Evolutionary conservation across 2,329 filamentous ascomycete genomes (phyloP).

Genomic region (Geosmithia putterillii): DNA sequence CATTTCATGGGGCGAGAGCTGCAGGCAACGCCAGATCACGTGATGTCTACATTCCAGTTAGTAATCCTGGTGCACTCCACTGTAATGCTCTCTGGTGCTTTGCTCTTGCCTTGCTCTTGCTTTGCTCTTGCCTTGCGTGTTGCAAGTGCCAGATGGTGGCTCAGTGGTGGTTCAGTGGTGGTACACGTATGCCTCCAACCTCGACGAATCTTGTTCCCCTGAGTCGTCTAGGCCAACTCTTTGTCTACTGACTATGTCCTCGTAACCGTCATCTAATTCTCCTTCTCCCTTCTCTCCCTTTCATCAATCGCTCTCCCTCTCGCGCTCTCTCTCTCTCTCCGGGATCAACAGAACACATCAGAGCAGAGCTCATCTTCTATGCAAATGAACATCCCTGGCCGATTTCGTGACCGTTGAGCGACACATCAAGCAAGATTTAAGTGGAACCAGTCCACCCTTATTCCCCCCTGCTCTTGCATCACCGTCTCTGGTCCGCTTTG

Average conservation of each 20-base stretch:
- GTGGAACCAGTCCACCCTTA: not conserved
- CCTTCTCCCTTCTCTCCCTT: not conserved
- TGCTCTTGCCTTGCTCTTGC: too few species aligned
- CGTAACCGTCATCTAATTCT: too few species aligned
- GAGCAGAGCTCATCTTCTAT: not conserved
- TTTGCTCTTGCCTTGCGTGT: too few species aligned
- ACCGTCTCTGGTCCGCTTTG: too few species aligned
- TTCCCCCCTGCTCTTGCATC: not conserved
- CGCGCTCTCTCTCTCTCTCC: not conserved
- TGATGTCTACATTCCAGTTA: too few species aligned
- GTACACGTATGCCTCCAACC: not conserved
- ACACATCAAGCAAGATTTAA: not conserved
- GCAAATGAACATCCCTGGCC: not conserved
- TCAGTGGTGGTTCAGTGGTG: not conserved
- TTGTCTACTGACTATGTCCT: not conserved
- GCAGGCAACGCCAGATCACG: slow-evolving; percentile 2
- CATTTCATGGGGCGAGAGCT: not conserved
- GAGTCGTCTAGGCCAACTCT: not conserved
- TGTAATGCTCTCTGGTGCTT: too few species aligned
- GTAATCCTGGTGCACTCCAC: too few species aligned
- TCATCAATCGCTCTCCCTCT: not conserved
- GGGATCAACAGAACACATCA: not conserved
- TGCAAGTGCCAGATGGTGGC: not conserved
- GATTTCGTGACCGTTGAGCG: not conserved
- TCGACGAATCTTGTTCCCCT: not conserved